Percentiles rank a stretch among this genome's conserved stretches.
phyloP scores from a whole-genome alignment of 768 basidiomycete species.

The Porpolomopsis calyptriformis region DNA sequence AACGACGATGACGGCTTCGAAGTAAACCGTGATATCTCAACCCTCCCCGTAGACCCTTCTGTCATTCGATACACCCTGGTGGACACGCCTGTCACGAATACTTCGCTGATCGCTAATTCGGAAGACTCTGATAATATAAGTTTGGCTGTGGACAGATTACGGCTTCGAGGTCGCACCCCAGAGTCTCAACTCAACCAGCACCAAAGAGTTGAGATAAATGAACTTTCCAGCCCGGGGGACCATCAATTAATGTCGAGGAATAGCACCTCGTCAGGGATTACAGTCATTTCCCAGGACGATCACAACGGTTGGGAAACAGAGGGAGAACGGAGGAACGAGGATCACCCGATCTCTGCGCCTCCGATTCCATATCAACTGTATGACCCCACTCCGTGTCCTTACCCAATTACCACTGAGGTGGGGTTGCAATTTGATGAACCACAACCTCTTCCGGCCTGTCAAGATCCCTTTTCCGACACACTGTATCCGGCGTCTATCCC shows the following conservation, averaged over 20 bases:
- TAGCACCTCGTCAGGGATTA: neutral
- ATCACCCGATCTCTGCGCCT: neutral
- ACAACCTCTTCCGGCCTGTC: constrained; percentile 12
- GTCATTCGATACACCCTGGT: too few relatives aligned
- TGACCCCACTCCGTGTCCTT: constrained; percentile 49
- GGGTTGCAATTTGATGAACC: constrained; percentile 39
- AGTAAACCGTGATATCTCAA: constrained; percentile 16
- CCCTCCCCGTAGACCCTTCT: too few relatives aligned
- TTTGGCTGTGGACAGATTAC: too few relatives aligned
- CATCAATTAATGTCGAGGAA: constrained; percentile 1
- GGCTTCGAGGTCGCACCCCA: too few relatives aligned
- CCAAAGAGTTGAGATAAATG: neutral
- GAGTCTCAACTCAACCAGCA: too few relatives aligned
- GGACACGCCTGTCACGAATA: too few relatives aligned
- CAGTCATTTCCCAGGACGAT: neutral
- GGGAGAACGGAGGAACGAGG: neutral
- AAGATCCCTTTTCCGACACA: constrained; percentile 23
- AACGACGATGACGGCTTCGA: constrained; percentile 13
- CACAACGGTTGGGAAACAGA: neutral
- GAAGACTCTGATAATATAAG: too few relatives aligned
- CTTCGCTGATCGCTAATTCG: too few relatives aligned
- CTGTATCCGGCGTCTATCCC: constrained; percentile 13
- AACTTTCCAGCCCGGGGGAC: neutral
- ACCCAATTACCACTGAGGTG: constrained; percentile 55
- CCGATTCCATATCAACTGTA: constrained; percentile 32